Conservation (phyloP, 179 eudicot species). For the Actinidia chinensis region DNA sequence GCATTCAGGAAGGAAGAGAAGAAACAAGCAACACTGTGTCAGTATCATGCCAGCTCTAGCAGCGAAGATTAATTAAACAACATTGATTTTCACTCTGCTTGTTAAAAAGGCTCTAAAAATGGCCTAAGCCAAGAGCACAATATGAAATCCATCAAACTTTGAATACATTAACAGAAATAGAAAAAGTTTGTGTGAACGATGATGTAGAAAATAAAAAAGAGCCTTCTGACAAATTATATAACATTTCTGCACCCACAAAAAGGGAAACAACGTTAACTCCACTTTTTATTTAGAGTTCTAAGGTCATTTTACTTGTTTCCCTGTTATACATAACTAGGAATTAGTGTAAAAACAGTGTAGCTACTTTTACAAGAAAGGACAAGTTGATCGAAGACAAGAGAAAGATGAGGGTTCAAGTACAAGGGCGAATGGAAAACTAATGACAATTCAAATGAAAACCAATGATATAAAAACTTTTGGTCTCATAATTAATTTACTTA, state of each 20-base stretch:
- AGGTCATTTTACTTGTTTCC: no score
- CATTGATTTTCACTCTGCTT: background rate
- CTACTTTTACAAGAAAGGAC: no score
- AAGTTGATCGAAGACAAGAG: no score
- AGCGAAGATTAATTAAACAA: slow-evolving; percentile 5
- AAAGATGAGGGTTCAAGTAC: no score
- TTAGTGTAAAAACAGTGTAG: no score
- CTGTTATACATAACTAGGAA: background rate
- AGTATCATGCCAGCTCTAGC: background rate
- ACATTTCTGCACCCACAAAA: background rate
- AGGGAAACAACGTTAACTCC: no score
- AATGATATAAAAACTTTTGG: no score
- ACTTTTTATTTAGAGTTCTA: no score
- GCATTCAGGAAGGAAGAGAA: slow-evolving; percentile 22
- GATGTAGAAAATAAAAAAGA: background rate
- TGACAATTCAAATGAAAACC: no score
- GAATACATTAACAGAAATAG: background rate
- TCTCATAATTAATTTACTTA: no score
- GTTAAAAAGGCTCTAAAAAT: background rate
- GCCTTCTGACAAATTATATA: background rate
- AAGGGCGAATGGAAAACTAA: no score
- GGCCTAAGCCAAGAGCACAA: background rate
- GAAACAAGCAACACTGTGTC: background rate
- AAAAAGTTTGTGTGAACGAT: background rate
- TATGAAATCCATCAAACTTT: background rate